Percentiles rank a stretch among this genome's conserved stretches.
Conservation (phyloP, 192 early-diverging fungal genomes). For the Entophlyctis luteolus region DNA sequence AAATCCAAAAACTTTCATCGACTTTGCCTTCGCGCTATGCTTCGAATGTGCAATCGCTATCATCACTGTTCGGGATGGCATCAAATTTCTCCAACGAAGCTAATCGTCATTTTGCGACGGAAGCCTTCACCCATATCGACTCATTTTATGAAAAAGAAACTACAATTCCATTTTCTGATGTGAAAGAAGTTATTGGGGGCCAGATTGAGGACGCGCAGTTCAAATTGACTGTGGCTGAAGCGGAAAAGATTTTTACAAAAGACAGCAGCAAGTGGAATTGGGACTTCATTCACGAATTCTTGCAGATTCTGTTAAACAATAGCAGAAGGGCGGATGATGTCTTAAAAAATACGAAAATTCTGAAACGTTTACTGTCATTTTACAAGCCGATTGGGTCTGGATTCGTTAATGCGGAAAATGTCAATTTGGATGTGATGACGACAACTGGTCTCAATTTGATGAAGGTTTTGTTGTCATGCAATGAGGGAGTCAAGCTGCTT, state of each 20-base stretch:
- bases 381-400: slow-evolving; percentile 55
- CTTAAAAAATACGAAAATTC: slow-evolving; percentile 63
- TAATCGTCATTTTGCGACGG: slow-evolving; percentile 69
- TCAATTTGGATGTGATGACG: slow-evolving; percentile 3
- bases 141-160: slow-evolving; percentile 35
- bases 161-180: slow-evolving; percentile 39
- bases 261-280: slow-evolving; percentile 78
- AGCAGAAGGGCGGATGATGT: slow-evolving; percentile 72
- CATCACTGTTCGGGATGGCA: slow-evolving; percentile 69
- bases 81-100: slow-evolving; percentile 72
- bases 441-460: slow-evolving; percentile 68
- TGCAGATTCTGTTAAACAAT: slow-evolving; percentile 73
- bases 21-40: slow-evolving; percentile 59
- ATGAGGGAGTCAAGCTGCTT: slow-evolving; percentile 67
- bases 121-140: slow-evolving; percentile 73
- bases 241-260: slow-evolving; percentile 64
- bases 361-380: slow-evolving; percentile 69
- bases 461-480: slow-evolving; percentile 54
- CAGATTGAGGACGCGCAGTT: slow-evolving; percentile 74
- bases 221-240: slow-evolving; percentile 59
- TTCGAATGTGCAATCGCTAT: slow-evolving; percentile 52
- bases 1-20: slow-evolving; percentile 69
- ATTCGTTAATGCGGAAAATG: slow-evolving; percentile 50
- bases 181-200: slow-evolving; percentile 29
- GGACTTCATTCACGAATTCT: slow-evolving; percentile 68